A percentile compares a stretch with the other conserved stretches of the same genome.
Evolutionary conservation across 257 asterid species (phyloP).

Genomic region (Petrea volubilis): DNA sequence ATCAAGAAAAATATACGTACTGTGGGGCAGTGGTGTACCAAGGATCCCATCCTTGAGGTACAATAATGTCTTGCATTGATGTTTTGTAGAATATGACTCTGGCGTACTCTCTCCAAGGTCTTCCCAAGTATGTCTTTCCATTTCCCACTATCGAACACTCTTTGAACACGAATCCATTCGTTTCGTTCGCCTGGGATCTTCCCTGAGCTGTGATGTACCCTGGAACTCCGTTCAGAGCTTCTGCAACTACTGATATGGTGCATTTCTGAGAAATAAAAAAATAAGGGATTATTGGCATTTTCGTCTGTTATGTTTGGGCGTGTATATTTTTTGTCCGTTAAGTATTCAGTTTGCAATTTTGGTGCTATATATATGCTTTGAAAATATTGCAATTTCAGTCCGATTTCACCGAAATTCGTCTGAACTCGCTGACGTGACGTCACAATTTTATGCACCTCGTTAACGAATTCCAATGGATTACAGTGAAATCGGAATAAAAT

Average conservation of each 20-base stretch:
- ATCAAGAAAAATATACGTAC: conserved; percentile 24
- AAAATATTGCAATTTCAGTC: no score
- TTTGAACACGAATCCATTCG: conserved; percentile 50
- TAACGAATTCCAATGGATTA: no score
- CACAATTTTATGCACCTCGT: no score
- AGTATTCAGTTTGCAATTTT: no score
- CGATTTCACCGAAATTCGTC: no score
- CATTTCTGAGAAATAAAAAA: conserved; percentile 39
- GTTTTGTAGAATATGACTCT: conserved; percentile 60
- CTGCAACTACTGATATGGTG: conserved; percentile 45
- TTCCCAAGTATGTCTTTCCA: conserved; percentile 46
- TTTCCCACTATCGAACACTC: conserved; percentile 35
- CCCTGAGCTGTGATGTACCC: conserved; percentile 83
- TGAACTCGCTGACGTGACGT: no score
- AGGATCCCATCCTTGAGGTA: conserved; percentile 63
- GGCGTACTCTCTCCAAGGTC: conserved; percentile 75
- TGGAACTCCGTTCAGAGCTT: conserved; percentile 29
- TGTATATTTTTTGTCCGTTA: no score
- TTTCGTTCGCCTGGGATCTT: conserved; percentile 21
- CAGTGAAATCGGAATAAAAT: no score
- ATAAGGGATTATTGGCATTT: no score
- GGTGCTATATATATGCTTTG: no score
- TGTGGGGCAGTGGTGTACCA: conserved; percentile 42
- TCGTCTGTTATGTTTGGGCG: no score
- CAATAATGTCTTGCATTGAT: conserved; percentile 40